Percentiles rank a stretch among this genome's conserved stretches.
Conservation (phyloP, 352 stramenopile species). For the Pythium diclinum region DNA sequence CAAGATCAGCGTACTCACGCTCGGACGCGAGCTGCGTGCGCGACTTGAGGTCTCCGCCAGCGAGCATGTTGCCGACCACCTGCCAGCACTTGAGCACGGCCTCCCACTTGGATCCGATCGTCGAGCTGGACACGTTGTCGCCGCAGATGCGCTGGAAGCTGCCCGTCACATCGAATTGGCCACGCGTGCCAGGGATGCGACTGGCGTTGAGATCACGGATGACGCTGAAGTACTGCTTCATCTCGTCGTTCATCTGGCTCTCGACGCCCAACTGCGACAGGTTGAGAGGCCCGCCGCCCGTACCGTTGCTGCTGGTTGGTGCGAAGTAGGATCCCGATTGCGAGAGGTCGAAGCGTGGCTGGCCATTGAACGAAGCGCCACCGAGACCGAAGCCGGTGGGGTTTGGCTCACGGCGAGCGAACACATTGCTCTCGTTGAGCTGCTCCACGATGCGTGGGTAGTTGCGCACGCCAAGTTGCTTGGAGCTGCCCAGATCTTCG, state of each 20-base stretch:
- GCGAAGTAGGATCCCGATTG: constrained; percentile 29
- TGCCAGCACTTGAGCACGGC: constrained; percentile 81
- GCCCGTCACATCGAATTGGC: constrained; percentile 63
- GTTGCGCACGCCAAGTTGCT: constrained; percentile 65
- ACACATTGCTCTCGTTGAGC: constrained; percentile 45
- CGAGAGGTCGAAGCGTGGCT: constrained; percentile 51
- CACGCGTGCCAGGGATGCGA: constrained; percentile 64
- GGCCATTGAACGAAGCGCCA: constrained; percentile 43
- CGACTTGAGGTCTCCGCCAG: constrained; percentile 44
- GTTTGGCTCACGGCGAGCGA: constrained; percentile 36
- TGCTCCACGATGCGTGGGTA: constrained; percentile 60
- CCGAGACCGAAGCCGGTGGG: constrained; percentile 43
- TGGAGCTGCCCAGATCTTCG: constrained; percentile 62
- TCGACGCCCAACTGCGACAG: constrained; percentile 65
- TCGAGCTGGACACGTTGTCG: constrained; percentile 53
- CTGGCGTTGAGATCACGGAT: constrained; percentile 69
- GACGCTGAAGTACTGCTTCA: constrained; percentile 77
- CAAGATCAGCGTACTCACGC: constrained; percentile 46
- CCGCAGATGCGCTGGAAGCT: constrained; percentile 52
- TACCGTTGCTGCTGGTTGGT: constrained; percentile 22
- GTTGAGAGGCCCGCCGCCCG: constrained; percentile 31
- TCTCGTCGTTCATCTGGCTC: constrained; percentile 76
- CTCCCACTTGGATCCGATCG: constrained; percentile 69
- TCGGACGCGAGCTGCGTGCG: constrained; percentile 46
- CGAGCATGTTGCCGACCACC: constrained; percentile 63